Conservation (phyloP, 768 basidiomycete species). For the Psilocybe tampanensis region DNA sequence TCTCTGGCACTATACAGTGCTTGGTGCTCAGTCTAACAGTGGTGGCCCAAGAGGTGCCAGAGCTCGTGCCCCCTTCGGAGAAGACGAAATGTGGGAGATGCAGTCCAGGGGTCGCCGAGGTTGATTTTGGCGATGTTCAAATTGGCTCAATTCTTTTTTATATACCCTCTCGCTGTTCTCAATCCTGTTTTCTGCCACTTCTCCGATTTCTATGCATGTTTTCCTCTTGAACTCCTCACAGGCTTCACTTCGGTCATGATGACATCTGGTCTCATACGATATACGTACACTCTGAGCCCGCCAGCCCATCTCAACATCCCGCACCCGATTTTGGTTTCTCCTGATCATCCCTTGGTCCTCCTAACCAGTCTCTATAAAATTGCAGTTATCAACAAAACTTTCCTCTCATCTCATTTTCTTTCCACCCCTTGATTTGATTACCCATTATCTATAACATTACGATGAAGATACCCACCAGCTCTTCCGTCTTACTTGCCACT, state of each 20-base stretch:
- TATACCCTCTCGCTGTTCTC: background rate
- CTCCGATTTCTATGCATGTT: background rate
- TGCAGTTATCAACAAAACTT: background rate
- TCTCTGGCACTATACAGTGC: constrained; percentile 48
- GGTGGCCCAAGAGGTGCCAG: constrained; percentile 16
- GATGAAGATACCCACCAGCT: constrained; percentile 51
- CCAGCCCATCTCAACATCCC: background rate
- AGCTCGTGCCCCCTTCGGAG: constrained; percentile 41
- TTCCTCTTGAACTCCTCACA: background rate
- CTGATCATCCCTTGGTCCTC: background rate
- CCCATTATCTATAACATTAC: constrained; percentile 9
- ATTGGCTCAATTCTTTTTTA: background rate
- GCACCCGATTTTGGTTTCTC: constrained; percentile 6
- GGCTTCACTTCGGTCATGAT: background rate
- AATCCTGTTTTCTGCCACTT: background rate
- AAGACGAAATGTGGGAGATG: constrained; percentile 66
- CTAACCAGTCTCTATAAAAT: background rate
- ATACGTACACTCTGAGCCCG: background rate
- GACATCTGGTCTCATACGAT: background rate
- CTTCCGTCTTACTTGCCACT: constrained; percentile 48
- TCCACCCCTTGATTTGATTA: background rate
- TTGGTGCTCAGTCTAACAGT: constrained; percentile 38
- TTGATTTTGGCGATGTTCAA: background rate
- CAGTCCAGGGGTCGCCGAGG: constrained; percentile 24
- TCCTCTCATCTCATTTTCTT: background rate